These are phyloP conservation scores for Jackrogersella minutella DNA, from an alignment of 495 filamentous ascomycete genomes.

Conservation along the genomic window DNA sequence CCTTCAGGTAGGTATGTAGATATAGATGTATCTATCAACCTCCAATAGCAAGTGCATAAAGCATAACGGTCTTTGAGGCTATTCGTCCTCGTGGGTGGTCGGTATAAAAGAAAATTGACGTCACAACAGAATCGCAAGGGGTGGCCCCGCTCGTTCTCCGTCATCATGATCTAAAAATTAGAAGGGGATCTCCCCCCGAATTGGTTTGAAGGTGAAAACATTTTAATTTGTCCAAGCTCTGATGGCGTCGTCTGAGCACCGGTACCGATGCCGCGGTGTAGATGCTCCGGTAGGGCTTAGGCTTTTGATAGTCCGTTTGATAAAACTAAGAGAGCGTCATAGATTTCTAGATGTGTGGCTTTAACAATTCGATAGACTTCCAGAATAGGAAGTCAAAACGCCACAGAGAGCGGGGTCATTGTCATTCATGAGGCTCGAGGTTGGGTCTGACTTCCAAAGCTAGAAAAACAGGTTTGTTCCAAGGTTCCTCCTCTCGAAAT, in stretches of 20 bases:
- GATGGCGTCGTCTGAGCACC: conserved; percentile 8
- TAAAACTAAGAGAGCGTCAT: background rate
- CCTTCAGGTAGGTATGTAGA: too few species aligned
- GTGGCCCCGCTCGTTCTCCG: conserved; percentile 16
- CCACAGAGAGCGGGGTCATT: conserved; percentile 21
- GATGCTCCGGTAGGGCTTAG: conserved; percentile 31
- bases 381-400: conserved; percentile 17
- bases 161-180: conserved; percentile 33
- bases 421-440: conserved; percentile 15
- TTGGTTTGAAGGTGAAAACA: background rate
- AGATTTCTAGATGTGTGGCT: conserved; percentile 24
- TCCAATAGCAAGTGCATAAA: conserved; percentile 25
- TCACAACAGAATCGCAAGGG: conserved; percentile 12
- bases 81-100: conserved; percentile 15
- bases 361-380: conserved; percentile 15
- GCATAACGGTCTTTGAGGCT: conserved; percentile 10
- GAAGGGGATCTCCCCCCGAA: background rate
- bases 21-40: background rate
- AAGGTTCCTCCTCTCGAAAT: background rate
- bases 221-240: conserved; percentile 16
- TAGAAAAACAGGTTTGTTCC: conserved; percentile 15
- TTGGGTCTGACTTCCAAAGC: background rate
- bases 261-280: conserved; percentile 26
- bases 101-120: conserved; percentile 30
- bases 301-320: background rate